Evolutionary conservation across 1,139 yeast genomes (phyloP), one percentile per base, ranked within the genome.

Genomic region (Debaryomycetaceae sp.): DNA sequence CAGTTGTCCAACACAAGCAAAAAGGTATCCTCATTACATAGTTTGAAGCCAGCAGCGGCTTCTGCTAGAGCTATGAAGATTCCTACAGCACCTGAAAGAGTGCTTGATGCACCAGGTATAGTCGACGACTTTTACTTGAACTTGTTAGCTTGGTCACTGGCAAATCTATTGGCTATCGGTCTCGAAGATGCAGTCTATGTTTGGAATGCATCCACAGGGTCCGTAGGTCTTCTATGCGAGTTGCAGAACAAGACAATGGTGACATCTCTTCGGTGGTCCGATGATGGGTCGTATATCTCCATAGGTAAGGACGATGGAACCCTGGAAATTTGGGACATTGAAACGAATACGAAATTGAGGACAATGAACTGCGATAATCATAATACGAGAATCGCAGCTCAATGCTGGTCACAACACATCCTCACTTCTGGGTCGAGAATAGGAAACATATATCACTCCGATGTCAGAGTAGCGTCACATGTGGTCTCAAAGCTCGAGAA

Each of bases 41-140:
- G 54, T 16, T 49, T 61, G 40, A 69, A 75, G 41, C 80, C 82
- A 0, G 72, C 78, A 1, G 59, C 63, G 9, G 80, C 78, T 3
- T 65, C 70, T 39, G 82, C 83, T 1, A 67, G 81, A 45, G 72
- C 78, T 35, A 72, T 95, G 49, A 85, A 83, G 52, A 78, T 92
- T 34, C 89, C 95, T 11, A 80, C 88, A 0, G 88, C 89, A 13
- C 98, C 98, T 1, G 96, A 88, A 51, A 76, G 96, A 49, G 96
- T 92, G 1, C 72, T 92, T 36, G 99, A 92, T 65, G 98, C 98
- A 0, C 99, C 98, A 0, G 97, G 96, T 0, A 74, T 91, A 42
- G 78, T 85, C 30, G 97, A 92, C 60, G 98, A 92, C 64, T 94
- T 89, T 61, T 92, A 92, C 60, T 73, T 91, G 41, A 91, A 89